Percentiles rank a stretch among this genome's conserved stretches.
phyloP scores from a whole-genome alignment of 768 basidiomycete species.

The Leccinum broughii region DNA sequence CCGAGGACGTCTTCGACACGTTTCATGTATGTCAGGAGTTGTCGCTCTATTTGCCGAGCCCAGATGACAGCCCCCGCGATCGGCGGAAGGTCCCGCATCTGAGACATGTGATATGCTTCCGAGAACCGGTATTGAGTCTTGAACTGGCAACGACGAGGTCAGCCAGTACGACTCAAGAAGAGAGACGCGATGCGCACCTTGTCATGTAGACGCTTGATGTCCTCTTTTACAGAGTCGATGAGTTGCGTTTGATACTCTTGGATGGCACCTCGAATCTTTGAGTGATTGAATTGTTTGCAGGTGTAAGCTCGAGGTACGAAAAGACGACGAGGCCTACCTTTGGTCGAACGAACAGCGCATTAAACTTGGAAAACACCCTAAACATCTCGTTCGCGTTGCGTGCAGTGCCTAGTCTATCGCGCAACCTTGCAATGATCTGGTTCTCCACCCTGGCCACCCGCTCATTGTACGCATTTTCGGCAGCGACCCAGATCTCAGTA shows the following conservation, averaged over 20 bases:
- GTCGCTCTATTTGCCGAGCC: conserved; percentile 98
- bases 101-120: conserved; percentile 97
- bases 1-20: conserved; percentile 98
- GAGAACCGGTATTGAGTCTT: conserved; percentile 95
- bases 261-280: conserved; percentile 92
- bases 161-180: not conserved
- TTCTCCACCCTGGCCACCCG: conserved; percentile 97
- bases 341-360: conserved; percentile 92
- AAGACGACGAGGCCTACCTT: conserved; percentile 55
- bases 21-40: conserved; percentile 96
- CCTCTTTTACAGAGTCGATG: conserved; percentile 98
- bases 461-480: conserved; percentile 97
- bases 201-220: conserved; percentile 92
- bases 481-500: conserved; percentile 96
- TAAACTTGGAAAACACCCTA: conserved; percentile 97
- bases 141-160: conserved; percentile 52
- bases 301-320: not conserved
- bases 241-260: conserved; percentile 99
- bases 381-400: conserved; percentile 99
- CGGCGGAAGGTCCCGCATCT: conserved; percentile 97
- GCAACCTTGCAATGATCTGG: conserved; percentile 91
- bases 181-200: conserved; percentile 50
- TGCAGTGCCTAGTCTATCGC: conserved; percentile 92
- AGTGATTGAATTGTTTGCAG: not conserved
- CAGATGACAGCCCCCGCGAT: conserved; percentile 98